These are phyloP conservation scores for Oropetium thomaeum DNA, from an alignment of 176 grass and related monocot species.

Conservation along the genomic window DNA sequence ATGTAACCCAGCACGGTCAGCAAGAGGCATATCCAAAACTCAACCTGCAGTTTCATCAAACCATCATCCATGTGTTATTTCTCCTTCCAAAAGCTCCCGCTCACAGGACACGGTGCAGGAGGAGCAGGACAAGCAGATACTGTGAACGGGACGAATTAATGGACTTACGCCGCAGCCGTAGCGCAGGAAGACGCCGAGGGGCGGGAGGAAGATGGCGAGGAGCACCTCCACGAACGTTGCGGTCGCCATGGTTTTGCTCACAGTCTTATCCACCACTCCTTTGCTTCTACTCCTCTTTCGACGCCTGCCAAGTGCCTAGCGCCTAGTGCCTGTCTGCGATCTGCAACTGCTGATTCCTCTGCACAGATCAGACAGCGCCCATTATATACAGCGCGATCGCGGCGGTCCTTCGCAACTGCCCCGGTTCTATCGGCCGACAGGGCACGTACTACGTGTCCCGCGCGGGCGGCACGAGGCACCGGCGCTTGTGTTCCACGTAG, in stretches of 20 bases:
- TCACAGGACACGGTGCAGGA: too few relatives aligned
- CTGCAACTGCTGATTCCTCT: background rate
- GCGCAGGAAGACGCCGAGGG: constrained; percentile 89
- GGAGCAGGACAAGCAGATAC: too few relatives aligned
- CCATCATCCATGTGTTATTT: background rate
- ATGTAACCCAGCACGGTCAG: constrained; percentile 75
- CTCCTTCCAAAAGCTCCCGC: too few relatives aligned
- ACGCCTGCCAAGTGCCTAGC: too few relatives aligned
- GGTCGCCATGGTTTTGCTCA: constrained; percentile 52
- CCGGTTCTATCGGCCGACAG: background rate
- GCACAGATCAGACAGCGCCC: background rate
- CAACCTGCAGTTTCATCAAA: constrained; percentile 32
- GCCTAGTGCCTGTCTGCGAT: too few relatives aligned
- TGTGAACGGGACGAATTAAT: too few relatives aligned
- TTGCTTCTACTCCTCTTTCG: too few relatives aligned
- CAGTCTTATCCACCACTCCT: background rate
- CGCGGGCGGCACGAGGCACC: background rate
- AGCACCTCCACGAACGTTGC: constrained; percentile 85
- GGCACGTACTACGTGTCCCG: constrained; percentile 14
- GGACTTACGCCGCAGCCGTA: constrained; percentile 83
- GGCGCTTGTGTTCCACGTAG: constrained; percentile 5
- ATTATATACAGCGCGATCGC: background rate
- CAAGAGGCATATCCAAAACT: constrained; percentile 77
- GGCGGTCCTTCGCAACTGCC: background rate
- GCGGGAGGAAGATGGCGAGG: constrained; percentile 87